Conservation (phyloP, 768 basidiomycete genomes). For the Sutorius australiensis region DNA sequence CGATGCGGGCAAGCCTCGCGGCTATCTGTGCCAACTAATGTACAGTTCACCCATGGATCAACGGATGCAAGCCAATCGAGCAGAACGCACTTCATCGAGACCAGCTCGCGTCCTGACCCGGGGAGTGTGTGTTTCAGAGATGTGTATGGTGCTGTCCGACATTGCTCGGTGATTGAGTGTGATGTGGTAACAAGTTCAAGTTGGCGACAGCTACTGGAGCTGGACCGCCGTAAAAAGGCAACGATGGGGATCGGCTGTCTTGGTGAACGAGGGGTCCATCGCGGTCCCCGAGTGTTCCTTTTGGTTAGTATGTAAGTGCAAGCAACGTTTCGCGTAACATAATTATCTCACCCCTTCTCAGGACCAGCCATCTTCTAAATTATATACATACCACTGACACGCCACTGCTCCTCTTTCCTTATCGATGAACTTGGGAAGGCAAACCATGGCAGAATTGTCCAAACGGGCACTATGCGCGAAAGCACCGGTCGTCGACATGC, state of each 20-base stretch:
- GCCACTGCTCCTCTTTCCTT: constrained; percentile 12
- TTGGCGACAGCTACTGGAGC: neutral
- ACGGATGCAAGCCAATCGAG: neutral
- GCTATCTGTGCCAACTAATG: constrained; percentile 27
- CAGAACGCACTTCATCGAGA: constrained; percentile 26
- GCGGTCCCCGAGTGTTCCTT: neutral
- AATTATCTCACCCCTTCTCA: constrained; percentile 17
- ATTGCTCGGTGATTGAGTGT: neutral
- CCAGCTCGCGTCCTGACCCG: constrained; percentile 18
- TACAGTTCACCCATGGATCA: neutral
- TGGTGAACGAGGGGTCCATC: constrained; percentile 5
- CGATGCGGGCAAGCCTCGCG: constrained; percentile 25
- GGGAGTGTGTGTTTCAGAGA: constrained; percentile 12
- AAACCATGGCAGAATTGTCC: constrained; percentile 24
- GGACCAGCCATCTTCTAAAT: constrained; percentile 12
- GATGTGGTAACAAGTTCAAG: neutral
- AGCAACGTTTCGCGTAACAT: constrained; percentile 8
- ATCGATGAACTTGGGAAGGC: constrained; percentile 29
- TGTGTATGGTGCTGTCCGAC: neutral
- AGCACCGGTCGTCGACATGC: constrained; percentile 67
- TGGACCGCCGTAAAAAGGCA: constrained; percentile 1
- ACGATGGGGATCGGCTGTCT: neutral
- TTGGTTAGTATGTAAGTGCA: constrained; percentile 14
- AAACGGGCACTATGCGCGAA: constrained; percentile 17
- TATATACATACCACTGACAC: constrained; percentile 7